Evolutionary conservation across 2,329 filamentous ascomycete species (phyloP).

Genomic region (Arthrobotrys megalospora): DNA sequence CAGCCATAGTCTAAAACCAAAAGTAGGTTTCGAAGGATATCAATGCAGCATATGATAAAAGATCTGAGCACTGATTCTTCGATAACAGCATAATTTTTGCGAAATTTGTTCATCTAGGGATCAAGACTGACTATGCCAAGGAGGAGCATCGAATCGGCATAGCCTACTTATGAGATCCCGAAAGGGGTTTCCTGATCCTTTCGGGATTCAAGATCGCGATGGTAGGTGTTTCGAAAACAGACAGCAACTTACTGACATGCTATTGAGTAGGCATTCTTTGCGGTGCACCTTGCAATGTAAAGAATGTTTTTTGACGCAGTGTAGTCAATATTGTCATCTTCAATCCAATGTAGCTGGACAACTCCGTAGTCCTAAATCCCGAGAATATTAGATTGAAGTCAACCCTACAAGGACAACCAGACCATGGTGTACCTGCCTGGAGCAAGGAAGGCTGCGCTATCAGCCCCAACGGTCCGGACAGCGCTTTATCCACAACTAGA

Average conservation of each 20-base stretch:
- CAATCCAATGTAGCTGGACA: conserved; percentile 95
- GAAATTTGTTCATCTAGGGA: conserved; percentile 69
- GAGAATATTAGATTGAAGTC: conserved; percentile 23
- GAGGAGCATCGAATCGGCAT: conserved; percentile 70
- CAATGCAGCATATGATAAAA: conserved; percentile 56
- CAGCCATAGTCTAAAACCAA: conserved; percentile 67
- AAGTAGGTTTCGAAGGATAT: conserved; percentile 55
- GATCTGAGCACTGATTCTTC: conserved; percentile 53
- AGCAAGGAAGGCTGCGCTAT: conserved; percentile 87
- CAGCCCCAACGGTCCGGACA: conserved; percentile 89
- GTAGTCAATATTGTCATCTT: conserved; percentile 90
- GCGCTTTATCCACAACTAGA: conserved; percentile 88
- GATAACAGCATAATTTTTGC: conserved; percentile 57
- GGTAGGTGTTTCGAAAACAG: conserved; percentile 45
- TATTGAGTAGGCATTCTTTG: conserved; percentile 84
- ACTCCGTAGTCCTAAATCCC: conserved; percentile 93
- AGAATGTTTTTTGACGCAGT: conserved; percentile 94
- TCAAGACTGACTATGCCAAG: conserved; percentile 74
- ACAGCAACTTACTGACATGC: conserved; percentile 77
- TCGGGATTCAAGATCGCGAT: conserved; percentile 25
- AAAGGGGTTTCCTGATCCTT: conserved; percentile 67
- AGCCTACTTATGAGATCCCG: conserved; percentile 72
- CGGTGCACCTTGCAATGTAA: conserved; percentile 90
- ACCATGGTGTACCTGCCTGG: conserved; percentile 59
- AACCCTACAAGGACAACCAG: conserved; percentile 3